Base-by-base conservation (phyloP, 2,329 filamentous ascomycete species). In the Shiraia bambusicola region DNA sequence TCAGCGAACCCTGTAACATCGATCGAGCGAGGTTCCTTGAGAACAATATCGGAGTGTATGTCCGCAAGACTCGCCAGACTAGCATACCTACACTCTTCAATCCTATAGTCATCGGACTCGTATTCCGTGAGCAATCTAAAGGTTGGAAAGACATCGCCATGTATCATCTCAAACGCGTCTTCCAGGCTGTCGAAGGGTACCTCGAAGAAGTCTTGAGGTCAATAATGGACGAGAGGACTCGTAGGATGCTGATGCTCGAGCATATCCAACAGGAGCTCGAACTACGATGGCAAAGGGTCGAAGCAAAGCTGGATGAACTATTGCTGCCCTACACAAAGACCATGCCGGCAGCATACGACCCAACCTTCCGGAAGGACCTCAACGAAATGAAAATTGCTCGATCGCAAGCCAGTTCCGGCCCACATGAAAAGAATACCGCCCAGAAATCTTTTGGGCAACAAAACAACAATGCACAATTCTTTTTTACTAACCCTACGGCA, bases 331-430 rank as follows among this genome's bases (percentile, higher is more conserved):
- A 55, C 28, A 40, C 43, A 3, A 13, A 52, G 15, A 45, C 44
- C 26, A 52, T 56, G 32, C 55, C 56, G 1, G 45, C 58, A 4
- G 54, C 42, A 5, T 61, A 61, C 31, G 57, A 63, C 26, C 55
- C 57, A 10, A 46, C 32, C 7, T 63, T 61, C 39, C 19, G 40
- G 2, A 12, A 16, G 11, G 51, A 59, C 2, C 30, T 58, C 6
- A 36, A 58, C 17, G 37, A 51, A 19, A 38, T 52, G 6, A 46
- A 49, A 30, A 28, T 35, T 5, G 41, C 44, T n/a, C 46, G 56
- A 13, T 47, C 52, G 12, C 22, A 11, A 3, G 19, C 4, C 10
- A 19, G 25, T 7, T 12, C 24, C 17, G 2, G 12, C 9, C 5
- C 7, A 6, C 29, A n/a, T 28, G 27, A 30, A 17, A 17, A 12